Evolutionary conservation across 306 rosid genomes (phyloP).

Genomic region (Glycine tomentella): DNA sequence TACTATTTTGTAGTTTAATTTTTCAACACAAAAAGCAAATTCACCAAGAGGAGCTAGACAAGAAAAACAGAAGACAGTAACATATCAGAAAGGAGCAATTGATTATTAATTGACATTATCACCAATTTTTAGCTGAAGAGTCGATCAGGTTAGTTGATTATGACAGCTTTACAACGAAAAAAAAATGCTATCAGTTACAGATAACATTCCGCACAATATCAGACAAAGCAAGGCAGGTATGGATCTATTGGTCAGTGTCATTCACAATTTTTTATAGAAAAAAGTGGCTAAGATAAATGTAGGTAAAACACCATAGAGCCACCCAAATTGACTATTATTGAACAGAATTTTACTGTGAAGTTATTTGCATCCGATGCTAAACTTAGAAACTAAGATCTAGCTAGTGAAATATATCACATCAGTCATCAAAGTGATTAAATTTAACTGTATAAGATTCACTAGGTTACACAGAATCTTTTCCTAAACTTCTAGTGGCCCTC

Average conservation of each 20-base stretch:
- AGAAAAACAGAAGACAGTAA: not conserved
- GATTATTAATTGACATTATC: not conserved
- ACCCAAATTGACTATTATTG: slow-evolving; percentile 14
- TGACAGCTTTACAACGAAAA: slow-evolving; percentile 25
- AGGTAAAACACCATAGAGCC: slow-evolving; percentile 9
- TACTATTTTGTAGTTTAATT: not conserved
- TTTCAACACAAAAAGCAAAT: slow-evolving; percentile 22
- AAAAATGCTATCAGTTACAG: slow-evolving; percentile 15
- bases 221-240: slow-evolving; percentile 7
- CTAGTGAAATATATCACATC: slow-evolving; percentile 10
- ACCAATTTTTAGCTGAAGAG: slow-evolving; percentile 10
- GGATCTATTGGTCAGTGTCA: slow-evolving; percentile 17
- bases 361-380: slow-evolving; percentile 40
- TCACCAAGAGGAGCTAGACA: not conserved
- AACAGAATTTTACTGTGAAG: slow-evolving; percentile 40
- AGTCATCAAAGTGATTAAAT: not conserved
- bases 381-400: slow-evolving; percentile 24
- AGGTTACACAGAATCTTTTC: slow-evolving; percentile 34
- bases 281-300: not conserved
- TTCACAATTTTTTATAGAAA: not conserved
- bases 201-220: slow-evolving; percentile 27
- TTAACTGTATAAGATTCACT: slow-evolving; percentile 18
- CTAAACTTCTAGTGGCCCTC: slow-evolving; percentile 19
- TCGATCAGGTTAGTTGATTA: not conserved
- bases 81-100: slow-evolving; percentile 19